phyloP scores from a whole-genome alignment of 2,329 filamentous ascomycete genomes.

The Botrytis elliptica region DNA sequence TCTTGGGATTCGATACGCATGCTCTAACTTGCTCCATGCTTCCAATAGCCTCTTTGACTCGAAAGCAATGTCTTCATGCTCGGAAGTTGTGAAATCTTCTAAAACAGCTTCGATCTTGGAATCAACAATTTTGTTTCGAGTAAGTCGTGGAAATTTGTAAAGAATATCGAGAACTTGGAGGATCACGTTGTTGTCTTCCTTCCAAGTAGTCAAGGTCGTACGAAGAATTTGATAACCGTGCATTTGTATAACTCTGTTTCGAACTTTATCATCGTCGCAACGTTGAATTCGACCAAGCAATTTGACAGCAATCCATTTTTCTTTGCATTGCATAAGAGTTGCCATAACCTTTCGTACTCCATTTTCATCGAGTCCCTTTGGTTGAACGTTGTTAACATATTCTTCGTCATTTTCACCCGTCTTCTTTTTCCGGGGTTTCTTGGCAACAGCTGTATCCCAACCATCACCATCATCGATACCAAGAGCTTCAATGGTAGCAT shows the following conservation, averaged over 20 bases:
- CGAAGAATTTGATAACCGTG: constrained; percentile 96
- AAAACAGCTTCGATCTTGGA: constrained; percentile 90
- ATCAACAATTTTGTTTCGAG: constrained; percentile 94
- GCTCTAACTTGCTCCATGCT: constrained; percentile 84
- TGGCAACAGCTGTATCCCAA: constrained; percentile 88
- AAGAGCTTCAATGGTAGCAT: constrained; percentile 88
- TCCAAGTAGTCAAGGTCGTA: constrained; percentile 78
- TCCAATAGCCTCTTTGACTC: constrained; percentile 71
- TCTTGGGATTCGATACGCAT: constrained; percentile 89
- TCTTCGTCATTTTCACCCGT: constrained; percentile 88
- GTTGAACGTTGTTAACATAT: constrained; percentile 86
- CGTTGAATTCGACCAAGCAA: constrained; percentile 83
- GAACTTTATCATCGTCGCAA: constrained; percentile 81
- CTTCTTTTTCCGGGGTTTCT: constrained; percentile 92
- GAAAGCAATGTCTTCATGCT: constrained; percentile 71
- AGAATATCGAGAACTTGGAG: constrained; percentile 88
- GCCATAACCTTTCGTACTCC: constrained; percentile 95
- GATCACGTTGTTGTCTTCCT: constrained; percentile 86
- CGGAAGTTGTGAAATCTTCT: constrained; percentile 62
- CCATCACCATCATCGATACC: constrained; percentile 90
- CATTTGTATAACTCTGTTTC: constrained; percentile 88
- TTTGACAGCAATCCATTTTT: constrained; percentile 99
- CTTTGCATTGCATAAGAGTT: constrained; percentile 93
- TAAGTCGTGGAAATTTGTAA: constrained; percentile 83
- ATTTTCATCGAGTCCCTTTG: constrained; percentile 74